A percentile compares a stretch with the other conserved stretches of the same genome.
phyloP scores from a whole-genome alignment of 2,329 filamentous ascomycete genomes.

The Colletotrichum somersetense region DNA sequence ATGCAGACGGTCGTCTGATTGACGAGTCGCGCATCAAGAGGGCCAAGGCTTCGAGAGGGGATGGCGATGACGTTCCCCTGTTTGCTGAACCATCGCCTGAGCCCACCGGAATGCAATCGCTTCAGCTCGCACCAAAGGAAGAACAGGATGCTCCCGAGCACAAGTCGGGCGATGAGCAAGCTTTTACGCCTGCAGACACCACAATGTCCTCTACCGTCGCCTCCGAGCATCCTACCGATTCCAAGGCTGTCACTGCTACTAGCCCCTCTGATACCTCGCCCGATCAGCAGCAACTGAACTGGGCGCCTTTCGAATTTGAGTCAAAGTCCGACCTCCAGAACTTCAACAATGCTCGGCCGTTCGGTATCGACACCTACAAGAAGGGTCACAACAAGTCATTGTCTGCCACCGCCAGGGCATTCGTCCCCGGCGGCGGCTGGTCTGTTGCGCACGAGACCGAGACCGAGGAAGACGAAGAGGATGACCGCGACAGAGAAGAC shows the following conservation, averaged over 20 bases:
- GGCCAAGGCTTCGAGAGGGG: constrained; percentile 72
- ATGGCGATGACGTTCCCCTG: constrained; percentile 79
- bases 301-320: constrained; percentile 73
- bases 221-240: constrained; percentile 65
- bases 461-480: constrained; percentile 42
- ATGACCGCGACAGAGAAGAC: constrained; percentile 41
- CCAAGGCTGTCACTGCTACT: constrained; percentile 61
- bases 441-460: constrained; percentile 32
- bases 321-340: constrained; percentile 60
- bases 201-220: constrained; percentile 67
- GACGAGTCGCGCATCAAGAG: constrained; percentile 82
- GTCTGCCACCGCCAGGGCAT: constrained; percentile 79
- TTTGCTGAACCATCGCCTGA: constrained; percentile 71
- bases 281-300: constrained; percentile 63
- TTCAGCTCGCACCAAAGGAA: constrained; percentile 25
- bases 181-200: constrained; percentile 61
- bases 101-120: constrained; percentile 40
- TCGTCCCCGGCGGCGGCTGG: constrained; percentile 62
- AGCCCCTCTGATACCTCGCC: constrained; percentile 67
- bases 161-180: constrained; percentile 54
- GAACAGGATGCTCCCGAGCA: constrained; percentile 30
- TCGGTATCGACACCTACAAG: constrained; percentile 59
- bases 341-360: constrained; percentile 66
- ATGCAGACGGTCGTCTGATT: constrained; percentile 69
- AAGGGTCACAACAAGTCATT: constrained; percentile 68